phyloP scores from a whole-genome alignment of 257 asterid species.

The Fraxinus excelsior region DNA sequence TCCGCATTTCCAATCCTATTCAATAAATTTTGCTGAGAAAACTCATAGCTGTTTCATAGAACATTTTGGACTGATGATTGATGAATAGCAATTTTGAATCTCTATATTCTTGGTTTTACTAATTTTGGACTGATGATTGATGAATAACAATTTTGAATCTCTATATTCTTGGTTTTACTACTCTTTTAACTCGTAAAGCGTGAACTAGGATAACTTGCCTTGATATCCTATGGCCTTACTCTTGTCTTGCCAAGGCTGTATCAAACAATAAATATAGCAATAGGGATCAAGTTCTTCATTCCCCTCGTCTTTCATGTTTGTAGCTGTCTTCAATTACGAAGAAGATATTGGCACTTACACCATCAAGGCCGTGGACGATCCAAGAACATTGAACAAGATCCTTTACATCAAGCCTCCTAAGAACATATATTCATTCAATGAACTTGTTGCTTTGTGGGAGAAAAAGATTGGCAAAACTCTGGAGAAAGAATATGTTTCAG shows the following conservation, averaged over 20 bases:
- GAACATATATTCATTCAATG: conserved; percentile 56
- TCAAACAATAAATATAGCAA: too few relatives aligned
- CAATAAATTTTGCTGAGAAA: not conserved
- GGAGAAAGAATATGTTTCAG: conserved; percentile 50
- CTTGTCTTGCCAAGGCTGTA: not conserved
- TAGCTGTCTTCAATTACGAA: conserved; percentile 70
- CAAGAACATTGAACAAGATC: conserved; percentile 63
- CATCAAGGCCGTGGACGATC: conserved; percentile 70
- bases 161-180: too few relatives aligned
- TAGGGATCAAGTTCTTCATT: not conserved
- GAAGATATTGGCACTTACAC: conserved; percentile 59
- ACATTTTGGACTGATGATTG: too few relatives aligned
- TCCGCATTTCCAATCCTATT: not conserved
- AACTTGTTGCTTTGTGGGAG: conserved; percentile 73
- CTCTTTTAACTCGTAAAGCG: not conserved
- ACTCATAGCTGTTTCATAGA: too few relatives aligned
- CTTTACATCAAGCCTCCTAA: conserved; percentile 60
- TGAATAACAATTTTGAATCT: too few relatives aligned
- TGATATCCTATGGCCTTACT: not conserved
- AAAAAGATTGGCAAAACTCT: conserved; percentile 69
- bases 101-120: too few relatives aligned
- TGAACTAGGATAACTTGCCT: not conserved
- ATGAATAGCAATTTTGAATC: too few relatives aligned
- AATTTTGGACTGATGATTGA: too few relatives aligned
- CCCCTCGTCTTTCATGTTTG: not conserved